phyloP scores from a whole-genome alignment of 2,329 filamentous ascomycete genomes.

The Colletotrichum abscissum region DNA sequence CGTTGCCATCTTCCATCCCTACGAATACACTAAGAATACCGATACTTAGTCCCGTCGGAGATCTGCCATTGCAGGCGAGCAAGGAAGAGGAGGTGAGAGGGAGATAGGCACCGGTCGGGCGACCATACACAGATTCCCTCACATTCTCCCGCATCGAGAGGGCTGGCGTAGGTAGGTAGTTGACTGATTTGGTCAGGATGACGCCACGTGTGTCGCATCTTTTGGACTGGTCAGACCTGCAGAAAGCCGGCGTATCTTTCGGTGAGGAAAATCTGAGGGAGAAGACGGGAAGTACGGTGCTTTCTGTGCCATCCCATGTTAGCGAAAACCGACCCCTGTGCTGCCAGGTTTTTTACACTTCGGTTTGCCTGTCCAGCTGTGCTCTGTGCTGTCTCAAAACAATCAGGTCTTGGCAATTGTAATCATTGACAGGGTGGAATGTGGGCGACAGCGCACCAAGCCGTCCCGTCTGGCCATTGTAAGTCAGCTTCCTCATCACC shows the following conservation, averaged over 20 bases:
- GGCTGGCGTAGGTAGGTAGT: neutral
- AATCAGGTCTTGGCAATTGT: neutral
- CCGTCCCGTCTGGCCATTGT: conserved; percentile 4
- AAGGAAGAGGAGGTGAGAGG: neutral
- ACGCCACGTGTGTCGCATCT: conserved; percentile 30
- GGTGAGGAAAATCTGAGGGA: neutral
- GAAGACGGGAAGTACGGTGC: neutral
- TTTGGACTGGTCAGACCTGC: conserved; percentile 15
- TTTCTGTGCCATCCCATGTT: conserved; percentile 24
- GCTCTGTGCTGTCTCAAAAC: neutral
- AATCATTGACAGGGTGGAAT: neutral
- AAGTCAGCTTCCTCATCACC: neutral
- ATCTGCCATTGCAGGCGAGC: neutral
- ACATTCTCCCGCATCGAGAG: neutral
- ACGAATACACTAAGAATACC: neutral
- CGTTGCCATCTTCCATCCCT: neutral
- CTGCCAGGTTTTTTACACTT: conserved; percentile 16
- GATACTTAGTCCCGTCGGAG: neutral
- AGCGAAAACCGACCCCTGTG: conserved; percentile 7
- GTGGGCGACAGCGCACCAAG: neutral
- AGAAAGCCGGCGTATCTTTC: conserved; percentile 13
- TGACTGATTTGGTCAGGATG: conserved; percentile 10
- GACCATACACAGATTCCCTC: neutral
- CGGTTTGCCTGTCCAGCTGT: neutral
- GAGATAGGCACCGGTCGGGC: neutral